Evolutionary conservation across 2,329 filamentous ascomycete genomes (phyloP).

Genomic region (Nigrospora sphaerica): DNA sequence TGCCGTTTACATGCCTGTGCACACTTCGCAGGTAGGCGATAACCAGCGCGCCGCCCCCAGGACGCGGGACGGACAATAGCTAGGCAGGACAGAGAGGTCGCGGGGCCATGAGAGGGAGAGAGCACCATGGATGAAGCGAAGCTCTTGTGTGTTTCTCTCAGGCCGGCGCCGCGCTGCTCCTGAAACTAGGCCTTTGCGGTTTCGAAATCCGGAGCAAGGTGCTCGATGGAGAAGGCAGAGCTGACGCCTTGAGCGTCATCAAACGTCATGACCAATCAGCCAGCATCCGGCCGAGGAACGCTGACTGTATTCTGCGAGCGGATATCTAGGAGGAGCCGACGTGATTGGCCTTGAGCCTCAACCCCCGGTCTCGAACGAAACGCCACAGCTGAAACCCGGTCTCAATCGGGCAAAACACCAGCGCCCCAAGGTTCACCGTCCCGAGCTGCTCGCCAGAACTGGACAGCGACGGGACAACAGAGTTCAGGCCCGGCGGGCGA

Average conservation of each 20-base stretch:
- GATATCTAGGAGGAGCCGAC: conserved; percentile 8
- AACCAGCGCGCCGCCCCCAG: too few relatives aligned
- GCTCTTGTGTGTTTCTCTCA: too few relatives aligned
- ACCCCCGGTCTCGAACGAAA: conserved; percentile 19
- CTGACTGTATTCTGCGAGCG: conserved; percentile 15
- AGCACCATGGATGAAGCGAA: too few relatives aligned
- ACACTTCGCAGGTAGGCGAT: too few relatives aligned
- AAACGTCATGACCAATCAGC: conserved; percentile 15
- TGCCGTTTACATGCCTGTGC: too few relatives aligned
- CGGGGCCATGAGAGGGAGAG: too few relatives aligned
- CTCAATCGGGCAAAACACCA: conserved; percentile 3
- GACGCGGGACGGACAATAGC: too few relatives aligned
- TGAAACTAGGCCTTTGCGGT: conserved; percentile 6
- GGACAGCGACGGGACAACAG: background rate
- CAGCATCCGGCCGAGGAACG: conserved; percentile 11
- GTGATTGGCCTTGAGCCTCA: conserved; percentile 20
- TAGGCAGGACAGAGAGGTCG: too few relatives aligned
- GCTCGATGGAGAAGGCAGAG: conserved; percentile 12
- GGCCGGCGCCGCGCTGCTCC: too few relatives aligned
- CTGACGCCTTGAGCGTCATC: conserved; percentile 15
- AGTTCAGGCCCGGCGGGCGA: conserved; percentile 1
- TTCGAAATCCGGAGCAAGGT: conserved; percentile 14
- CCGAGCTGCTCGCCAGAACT: conserved; percentile 3
- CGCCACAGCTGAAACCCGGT: conserved; percentile 30
- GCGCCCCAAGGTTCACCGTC: background rate